phyloP scores from a whole-genome alignment of 2,329 filamentous ascomycete species.

The Aureobasidium sp. region DNA sequence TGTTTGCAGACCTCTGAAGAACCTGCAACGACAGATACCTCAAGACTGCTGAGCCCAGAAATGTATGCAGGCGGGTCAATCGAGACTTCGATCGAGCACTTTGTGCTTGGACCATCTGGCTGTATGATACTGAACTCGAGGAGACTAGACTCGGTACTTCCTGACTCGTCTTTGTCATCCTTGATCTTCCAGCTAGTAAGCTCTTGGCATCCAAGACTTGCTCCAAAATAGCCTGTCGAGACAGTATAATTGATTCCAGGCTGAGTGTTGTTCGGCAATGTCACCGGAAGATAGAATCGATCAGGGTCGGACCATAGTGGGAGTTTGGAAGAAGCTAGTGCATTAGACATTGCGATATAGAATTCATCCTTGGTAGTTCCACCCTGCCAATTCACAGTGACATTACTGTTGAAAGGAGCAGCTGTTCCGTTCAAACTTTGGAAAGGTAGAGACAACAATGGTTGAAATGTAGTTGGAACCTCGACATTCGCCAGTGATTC shows the following conservation, averaged over 20 bases:
- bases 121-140: not conserved
- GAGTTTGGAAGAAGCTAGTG: conserved; percentile 35
- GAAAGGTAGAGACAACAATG: conserved; percentile 23
- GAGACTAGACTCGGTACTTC: not conserved
- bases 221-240: conserved; percentile 30
- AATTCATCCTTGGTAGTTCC: conserved; percentile 31
- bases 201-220: conserved; percentile 31
- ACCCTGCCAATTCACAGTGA: not conserved
- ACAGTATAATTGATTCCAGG: conserved; percentile 21
- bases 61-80: not conserved
- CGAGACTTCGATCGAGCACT: conserved; percentile 24
- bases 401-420: not conserved
- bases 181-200: not conserved
- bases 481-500: conserved; percentile 25
- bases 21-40: not conserved
- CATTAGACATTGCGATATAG: conserved; percentile 40
- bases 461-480: conserved; percentile 8
- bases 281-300: conserved; percentile 41
- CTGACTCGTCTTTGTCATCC: not conserved
- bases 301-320: conserved; percentile 44
- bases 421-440: conserved; percentile 15
- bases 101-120: conserved; percentile 23
- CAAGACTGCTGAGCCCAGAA: not conserved
- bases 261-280: not conserved
- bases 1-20: not conserved